These are phyloP conservation scores for Exophiala oligosperma DNA, from an alignment of 2,329 filamentous ascomycete genomes.

Conservation along the genomic window DNA sequence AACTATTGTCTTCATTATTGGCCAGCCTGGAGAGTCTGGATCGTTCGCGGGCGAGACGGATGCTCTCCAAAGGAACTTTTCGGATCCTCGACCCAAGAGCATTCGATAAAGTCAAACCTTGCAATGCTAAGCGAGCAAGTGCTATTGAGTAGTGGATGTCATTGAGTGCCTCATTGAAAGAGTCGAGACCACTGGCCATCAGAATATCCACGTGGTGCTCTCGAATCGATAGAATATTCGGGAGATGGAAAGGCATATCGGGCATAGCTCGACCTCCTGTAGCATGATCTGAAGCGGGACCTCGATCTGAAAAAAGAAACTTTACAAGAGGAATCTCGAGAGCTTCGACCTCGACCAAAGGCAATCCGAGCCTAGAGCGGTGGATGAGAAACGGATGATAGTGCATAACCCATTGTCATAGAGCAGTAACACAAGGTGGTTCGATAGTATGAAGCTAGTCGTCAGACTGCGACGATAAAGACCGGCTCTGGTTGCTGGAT, in stretches of 20 bases:
- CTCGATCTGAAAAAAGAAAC: not conserved
- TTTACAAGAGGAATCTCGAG: too few relatives aligned
- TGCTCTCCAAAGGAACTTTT: too few relatives aligned
- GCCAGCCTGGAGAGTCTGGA: not conserved
- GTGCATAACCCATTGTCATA: too few relatives aligned
- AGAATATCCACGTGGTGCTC: too few relatives aligned
- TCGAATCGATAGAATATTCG: not conserved
- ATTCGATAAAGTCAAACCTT: not conserved
- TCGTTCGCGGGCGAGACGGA: not conserved
- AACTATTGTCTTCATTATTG: not conserved
- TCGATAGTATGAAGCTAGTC: too few relatives aligned
- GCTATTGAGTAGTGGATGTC: not conserved
- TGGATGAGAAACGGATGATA: not conserved
- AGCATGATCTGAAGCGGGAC: not conserved
- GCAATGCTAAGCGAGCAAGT: not conserved
- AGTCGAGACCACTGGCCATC: too few relatives aligned
- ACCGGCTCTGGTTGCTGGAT: too few relatives aligned
- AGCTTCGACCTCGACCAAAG: not conserved
- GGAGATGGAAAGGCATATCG: not conserved
- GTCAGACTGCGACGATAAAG: too few relatives aligned
- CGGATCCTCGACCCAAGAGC: too few relatives aligned
- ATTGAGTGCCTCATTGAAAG: not conserved
- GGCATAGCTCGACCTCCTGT: not conserved
- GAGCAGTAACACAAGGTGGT: too few relatives aligned
- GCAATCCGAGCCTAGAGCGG: not conserved